Evolutionary conservation across 306 rosid species (phyloP), one percentile per base, ranked within the genome.

Genomic region (Cucumis melo): DNA sequence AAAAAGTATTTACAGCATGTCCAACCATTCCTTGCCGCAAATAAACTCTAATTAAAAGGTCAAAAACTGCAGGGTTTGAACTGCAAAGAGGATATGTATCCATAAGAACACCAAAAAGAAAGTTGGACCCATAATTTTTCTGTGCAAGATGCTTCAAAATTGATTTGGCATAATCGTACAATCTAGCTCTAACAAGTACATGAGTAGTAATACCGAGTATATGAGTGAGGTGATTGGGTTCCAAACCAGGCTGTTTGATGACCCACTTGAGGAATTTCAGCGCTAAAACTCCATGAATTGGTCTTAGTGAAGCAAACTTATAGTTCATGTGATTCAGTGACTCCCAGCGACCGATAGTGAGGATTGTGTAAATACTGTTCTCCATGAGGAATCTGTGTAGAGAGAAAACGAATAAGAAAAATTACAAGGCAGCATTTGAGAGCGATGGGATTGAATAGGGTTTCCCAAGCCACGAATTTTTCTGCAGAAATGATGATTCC

Each of bases 51-150:
- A 86, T 89, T 20, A 89, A 63, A 64, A 91, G 86, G 83, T 91
- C 94, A 84, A 89, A 91, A 53, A 89, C 92, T 60, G 97, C 87
- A 17, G 97, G 97, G 77, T 81, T 89, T 75, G 97, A 89, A 41
- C 87, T 85, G 83, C 94, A 87, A 86, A 82, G 75, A 32, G 84
- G 87, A 82, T 87, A 91, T 53, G 97, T 91, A 57, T 85, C 88
- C 94, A 91, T 89, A 59, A 91, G 82, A 74, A 87, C 85, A 75
- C 71, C 41, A 76, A 91, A 91, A 20, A 89, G 85, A 64, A 83
- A 78, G 73, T 78, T 84, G 19, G 87, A 68, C 36, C 86, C 91
- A 81, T 76, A 36, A 16, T 80, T 84, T 87, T 79, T 78, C 55
- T 81, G 86, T 32, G 86, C 73, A 75, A 91, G 41, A 61, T 86